A percentile compares a stretch with the other conserved stretches of the same genome.
These are phyloP conservation scores for Alternaria tenuissima DNA, from an alignment of 2,329 filamentous ascomycete genomes.

Conservation along the genomic window DNA sequence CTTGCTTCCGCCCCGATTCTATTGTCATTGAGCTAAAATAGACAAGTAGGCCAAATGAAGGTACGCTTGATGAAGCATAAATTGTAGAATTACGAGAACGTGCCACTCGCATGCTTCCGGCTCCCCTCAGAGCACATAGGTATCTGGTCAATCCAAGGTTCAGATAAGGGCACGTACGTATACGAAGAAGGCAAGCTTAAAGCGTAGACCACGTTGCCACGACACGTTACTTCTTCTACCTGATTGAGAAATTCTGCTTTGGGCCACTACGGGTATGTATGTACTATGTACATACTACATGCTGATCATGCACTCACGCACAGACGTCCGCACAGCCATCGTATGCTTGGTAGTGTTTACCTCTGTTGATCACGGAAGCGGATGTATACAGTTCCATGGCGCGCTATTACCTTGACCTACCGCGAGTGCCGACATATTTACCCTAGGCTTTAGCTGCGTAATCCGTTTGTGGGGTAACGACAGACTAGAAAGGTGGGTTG, in stretches of 20 bases:
- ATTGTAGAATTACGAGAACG: background rate
- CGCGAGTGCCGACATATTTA: background rate
- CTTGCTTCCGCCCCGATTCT: background rate
- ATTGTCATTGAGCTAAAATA: background rate
- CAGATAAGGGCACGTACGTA: background rate
- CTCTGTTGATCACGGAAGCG: background rate
- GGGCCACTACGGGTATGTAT: conserved; percentile 3
- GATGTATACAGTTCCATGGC: background rate
- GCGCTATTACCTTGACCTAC: background rate
- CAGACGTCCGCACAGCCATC: background rate
- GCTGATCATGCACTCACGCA: background rate
- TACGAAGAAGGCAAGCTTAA: background rate
- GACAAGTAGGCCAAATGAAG: background rate
- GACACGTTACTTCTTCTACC: background rate
- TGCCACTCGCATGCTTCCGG: conserved; percentile 2
- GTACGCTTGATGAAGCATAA: background rate
- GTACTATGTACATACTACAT: background rate
- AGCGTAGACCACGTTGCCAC: conserved; percentile 1
- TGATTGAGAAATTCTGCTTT: background rate
- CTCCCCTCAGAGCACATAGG: background rate
- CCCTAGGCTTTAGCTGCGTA: conserved; percentile 4
- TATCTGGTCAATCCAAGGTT: background rate
- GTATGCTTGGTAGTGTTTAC: background rate
- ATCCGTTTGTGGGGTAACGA: conserved; percentile 2
- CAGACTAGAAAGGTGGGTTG: background rate